These are phyloP conservation scores for Fusarium nodosum DNA, from an alignment of 2,329 filamentous ascomycete species.

Conservation along the genomic window DNA sequence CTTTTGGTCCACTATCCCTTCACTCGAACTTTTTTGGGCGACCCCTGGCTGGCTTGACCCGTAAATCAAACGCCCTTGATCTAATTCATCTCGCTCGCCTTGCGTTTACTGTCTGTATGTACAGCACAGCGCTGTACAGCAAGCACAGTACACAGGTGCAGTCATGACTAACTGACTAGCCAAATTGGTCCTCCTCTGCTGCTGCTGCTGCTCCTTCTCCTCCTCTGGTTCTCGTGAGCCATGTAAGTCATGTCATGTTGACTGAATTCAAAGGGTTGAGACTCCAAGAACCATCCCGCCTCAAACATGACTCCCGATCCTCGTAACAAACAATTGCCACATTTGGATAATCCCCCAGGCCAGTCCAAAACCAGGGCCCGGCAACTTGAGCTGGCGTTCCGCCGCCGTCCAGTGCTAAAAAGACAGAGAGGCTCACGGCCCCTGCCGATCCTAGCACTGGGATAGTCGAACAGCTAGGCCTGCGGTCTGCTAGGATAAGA, in stretches of 20 bases:
- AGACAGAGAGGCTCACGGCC: constrained; percentile 43
- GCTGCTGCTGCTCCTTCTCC: neutral
- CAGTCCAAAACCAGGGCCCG: constrained; percentile 30
- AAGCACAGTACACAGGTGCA: constrained; percentile 7
- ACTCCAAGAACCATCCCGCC: constrained; percentile 14
- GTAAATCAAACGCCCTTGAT: constrained; percentile 45
- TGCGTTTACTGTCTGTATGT: constrained; percentile 27
- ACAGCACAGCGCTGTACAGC: constrained; percentile 4
- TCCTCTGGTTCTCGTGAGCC: constrained; percentile 12
- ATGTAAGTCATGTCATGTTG: constrained; percentile 15
- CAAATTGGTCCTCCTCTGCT: neutral
- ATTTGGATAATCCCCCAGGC: constrained; percentile 12
- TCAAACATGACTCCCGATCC: constrained; percentile 28
- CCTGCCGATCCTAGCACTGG: constrained; percentile 49
- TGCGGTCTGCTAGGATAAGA: constrained; percentile 12
- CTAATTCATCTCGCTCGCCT: constrained; percentile 46
- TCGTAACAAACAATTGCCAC: constrained; percentile 37
- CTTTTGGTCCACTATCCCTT: constrained; percentile 41
- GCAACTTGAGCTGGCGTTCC: constrained; percentile 36
- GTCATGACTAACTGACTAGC: constrained; percentile 1
- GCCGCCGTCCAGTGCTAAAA: constrained; percentile 34
- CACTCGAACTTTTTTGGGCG: constrained; percentile 12
- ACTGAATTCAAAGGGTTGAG: constrained; percentile 1
- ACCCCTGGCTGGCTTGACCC: constrained; percentile 41
- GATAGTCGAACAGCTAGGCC: constrained; percentile 22